A percentile compares a stretch with the other conserved stretches of the same genome.
phyloP scores from a whole-genome alignment of 192 early-diverging fungal species.

The Chytriomyces hyalinus region DNA sequence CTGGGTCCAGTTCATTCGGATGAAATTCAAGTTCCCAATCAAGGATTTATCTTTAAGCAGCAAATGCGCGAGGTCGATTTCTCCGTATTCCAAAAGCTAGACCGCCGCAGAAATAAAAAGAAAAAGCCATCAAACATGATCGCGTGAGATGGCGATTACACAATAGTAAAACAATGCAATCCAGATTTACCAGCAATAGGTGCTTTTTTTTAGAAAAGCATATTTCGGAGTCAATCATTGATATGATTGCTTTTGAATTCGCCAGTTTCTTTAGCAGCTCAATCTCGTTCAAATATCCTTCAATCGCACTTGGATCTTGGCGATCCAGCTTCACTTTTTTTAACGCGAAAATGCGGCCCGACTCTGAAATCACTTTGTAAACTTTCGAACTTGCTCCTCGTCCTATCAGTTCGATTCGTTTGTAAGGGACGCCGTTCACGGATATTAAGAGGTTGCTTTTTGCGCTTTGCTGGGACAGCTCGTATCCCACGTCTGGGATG shows the following conservation, averaged over 20 bases:
- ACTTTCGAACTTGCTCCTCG: constrained; percentile 90
- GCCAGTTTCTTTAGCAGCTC: constrained; percentile 70
- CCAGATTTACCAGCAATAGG: constrained; percentile 65
- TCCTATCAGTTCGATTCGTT: constrained; percentile 63
- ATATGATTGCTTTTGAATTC: constrained; percentile 76
- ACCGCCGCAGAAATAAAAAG: neutral
- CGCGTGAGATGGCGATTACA: neutral
- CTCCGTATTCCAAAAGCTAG: constrained; percentile 85
- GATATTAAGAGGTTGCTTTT: constrained; percentile 6
- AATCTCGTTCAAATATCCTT: constrained; percentile 87
- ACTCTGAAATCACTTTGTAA: constrained; percentile 77
- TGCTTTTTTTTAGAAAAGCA: constrained; percentile 63
- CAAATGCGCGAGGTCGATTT: constrained; percentile 77
- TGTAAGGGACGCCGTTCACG: constrained; percentile 50
- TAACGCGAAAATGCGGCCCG: constrained; percentile 72
- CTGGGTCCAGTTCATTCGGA: constrained; percentile 88
- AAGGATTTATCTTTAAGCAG: constrained; percentile 46
- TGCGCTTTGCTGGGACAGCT: neutral
- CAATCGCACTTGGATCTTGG: constrained; percentile 65
- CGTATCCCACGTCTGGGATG: constrained; percentile 1
- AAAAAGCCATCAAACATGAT: neutral
- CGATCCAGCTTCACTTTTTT: constrained; percentile 80
- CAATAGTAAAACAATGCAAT: neutral
- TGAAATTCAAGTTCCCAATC: constrained; percentile 71
- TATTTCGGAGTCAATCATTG: constrained; percentile 77